Base-by-base conservation (phyloP, 495 filamentous ascomycete genomes). In the Trichocladium antarcticum region DNA sequence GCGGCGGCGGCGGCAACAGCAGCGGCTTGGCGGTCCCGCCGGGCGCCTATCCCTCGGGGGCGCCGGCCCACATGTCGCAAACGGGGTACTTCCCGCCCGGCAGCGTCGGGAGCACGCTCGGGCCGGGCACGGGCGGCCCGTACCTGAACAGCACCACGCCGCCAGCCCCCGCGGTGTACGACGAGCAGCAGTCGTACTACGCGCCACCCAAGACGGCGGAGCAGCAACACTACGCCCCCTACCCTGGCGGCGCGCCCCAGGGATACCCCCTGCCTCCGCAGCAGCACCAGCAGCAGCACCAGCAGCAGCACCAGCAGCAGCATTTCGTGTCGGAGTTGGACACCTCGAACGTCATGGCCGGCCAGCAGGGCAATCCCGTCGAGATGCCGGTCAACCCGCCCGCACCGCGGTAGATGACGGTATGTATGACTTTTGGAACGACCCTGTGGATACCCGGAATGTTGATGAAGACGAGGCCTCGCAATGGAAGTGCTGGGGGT, bases 121-220 rank as follows among this genome's bases (percentile, higher is more conserved):
- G 24, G 24, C 36, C 24, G n/a, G 17, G 15, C 15, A 9, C 49
- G 5, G 27, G 29, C 11, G 36, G 37, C 17, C 49, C 56, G 10
- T 53, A 59, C 44, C 11, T 47, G 24, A 4, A 36, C 16, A 27
- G 32, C 22, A 12, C 37, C 7, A 20, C 35, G 10, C 21, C 49
- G 17, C 34, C 42, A 1, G 12, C 3, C 0, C 10, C 47, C 9
- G 36, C 16, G 12, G 47, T 24, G 6, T 47, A 48, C 38, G 50
- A 59, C 31, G 35, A 40, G n/a, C 37, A 35, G 3, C 21, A 42
- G 16, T 50, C 54, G 12, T 54, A 57, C 47, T 59, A 60, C 38
- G 54, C 53, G 16, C 54, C 54, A 0, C 5, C 22, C 12, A 57
- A 60, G 37, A 37, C 20, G 9, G 16, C 37, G 0, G 39, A 51